Evolutionary conservation across 306 rosid genomes (phyloP), one percentile per base, ranked within the genome.

Genomic region (Hylodesmum podocarpum): DNA sequence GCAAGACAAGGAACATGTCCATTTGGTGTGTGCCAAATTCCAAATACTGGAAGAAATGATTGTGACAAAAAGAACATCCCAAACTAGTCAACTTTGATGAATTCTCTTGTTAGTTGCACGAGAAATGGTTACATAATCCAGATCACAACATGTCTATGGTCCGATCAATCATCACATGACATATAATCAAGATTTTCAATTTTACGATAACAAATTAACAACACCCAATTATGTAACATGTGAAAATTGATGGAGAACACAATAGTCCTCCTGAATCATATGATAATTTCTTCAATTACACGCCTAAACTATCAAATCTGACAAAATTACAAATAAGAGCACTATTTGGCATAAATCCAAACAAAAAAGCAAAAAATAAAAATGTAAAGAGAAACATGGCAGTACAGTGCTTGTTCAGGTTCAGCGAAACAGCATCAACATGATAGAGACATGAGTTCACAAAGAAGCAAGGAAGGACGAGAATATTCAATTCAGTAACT

Each of bases 401-500:
- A 55, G 49, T 10, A 27, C 6, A 28, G 16, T n/a, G 53, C 33
- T 36, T 64, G 15, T 51, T 34, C 25, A 21, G 24, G 53, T 15
- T 54, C 66, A 54, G 36, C 6, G 16, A 57, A 57, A 55, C 40
- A 39, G 14, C 58, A 57, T 3, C 57, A 73, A 2, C 44, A 73
- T 21, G 44, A 69, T 0, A 47, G 40, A 18, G 21, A n/a, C 34
- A 11, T 51, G 65, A 43, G 61, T 43, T 59, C 34, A 62, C 24
- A 74, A 31, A 62, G 79, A 75, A 61, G 62, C 37, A 64, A 63
- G 58, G 73, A 25, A 67, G 34, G 64, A 33, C 65, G 25, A 0
- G 66, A 19, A 76, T 76, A 50, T 76, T 76, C 73, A 8, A 61
- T 58, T 57, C n/a, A n/a, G n/a, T n/a, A 15, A 47, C 25, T 24